Evolutionary conservation across 495 filamentous ascomycete genomes (phyloP).

Genomic region (Hypoxylon cercidicola): DNA sequence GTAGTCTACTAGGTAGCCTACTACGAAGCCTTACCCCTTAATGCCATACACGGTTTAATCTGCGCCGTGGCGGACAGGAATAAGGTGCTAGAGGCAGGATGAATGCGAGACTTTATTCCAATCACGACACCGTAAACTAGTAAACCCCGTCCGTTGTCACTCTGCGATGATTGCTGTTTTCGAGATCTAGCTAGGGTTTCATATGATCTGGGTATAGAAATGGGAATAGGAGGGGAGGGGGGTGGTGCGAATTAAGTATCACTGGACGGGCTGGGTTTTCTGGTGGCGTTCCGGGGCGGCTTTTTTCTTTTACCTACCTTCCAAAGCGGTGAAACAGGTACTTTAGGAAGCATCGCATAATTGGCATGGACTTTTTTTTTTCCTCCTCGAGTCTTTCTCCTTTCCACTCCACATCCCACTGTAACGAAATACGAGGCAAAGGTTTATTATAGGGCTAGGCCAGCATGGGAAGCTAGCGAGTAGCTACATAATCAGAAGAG

Average conservation of each 20-base stretch:
- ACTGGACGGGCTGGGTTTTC: too few species aligned
- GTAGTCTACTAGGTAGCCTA: conserved; percentile 13
- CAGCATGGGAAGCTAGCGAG: conserved; percentile 8
- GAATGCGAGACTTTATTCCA: conserved; percentile 15
- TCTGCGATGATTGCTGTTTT: neutral
- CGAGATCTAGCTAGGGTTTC: neutral
- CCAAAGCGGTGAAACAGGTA: conserved; percentile 9
- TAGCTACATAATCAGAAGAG: conserved; percentile 20
- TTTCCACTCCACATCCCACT: neutral
- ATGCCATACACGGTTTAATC: neutral
- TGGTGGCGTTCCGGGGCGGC: too few species aligned
- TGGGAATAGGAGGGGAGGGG: neutral
- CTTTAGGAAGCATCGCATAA: conserved; percentile 6
- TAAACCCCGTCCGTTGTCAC: neutral
- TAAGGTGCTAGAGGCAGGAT: conserved; percentile 5
- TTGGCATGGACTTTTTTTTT: neutral
- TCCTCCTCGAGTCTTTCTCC: neutral
- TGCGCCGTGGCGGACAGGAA: neutral
- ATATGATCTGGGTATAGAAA: neutral
- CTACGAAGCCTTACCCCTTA: too few species aligned
- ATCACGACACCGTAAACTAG: conserved; percentile 6
- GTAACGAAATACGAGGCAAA: conserved; percentile 5
- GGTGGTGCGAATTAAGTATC: too few species aligned
- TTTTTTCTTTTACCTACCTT: too few species aligned
- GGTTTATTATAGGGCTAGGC: conserved; percentile 13